phyloP scores from a whole-genome alignment of 176 grass and related monocot genomes.

The Tillandsia leiboldiana region DNA sequence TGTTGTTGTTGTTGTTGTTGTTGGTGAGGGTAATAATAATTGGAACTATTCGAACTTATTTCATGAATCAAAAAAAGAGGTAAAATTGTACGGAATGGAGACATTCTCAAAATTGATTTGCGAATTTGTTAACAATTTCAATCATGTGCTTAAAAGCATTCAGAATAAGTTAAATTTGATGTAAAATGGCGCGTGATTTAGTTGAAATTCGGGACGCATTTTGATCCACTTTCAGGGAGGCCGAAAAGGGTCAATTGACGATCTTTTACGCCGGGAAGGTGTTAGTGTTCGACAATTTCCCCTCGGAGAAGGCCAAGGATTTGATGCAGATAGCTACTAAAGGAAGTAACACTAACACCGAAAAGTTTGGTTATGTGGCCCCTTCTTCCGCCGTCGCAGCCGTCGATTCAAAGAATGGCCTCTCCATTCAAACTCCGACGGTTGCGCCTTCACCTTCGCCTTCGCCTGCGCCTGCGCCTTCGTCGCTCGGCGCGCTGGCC shows the following conservation, averaged over 20 bases:
- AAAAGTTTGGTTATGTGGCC: conserved; percentile 8
- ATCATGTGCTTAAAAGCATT: too few species aligned
- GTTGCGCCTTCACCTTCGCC: conserved; percentile 13
- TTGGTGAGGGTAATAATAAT: too few species aligned
- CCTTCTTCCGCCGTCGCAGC: conserved; percentile 12
- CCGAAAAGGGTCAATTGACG: conserved; percentile 58
- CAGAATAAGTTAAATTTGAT: too few species aligned
- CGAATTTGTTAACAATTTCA: too few species aligned
- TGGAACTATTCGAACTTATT: too few species aligned
- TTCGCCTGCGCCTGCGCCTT: conserved; percentile 22
- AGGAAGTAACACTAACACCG: conserved; percentile 25
- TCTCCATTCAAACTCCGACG: conserved; percentile 9
- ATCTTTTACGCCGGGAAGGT: conserved; percentile 93
- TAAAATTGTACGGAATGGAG: too few species aligned
- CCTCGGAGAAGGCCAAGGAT: conserved; percentile 79
- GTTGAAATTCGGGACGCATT: not conserved
- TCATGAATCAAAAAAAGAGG: too few species aligned
- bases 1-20: too few species aligned
- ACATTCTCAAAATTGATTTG: too few species aligned
- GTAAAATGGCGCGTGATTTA: not conserved
- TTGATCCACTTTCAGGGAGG: conserved; percentile 29
- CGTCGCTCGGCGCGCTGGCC: conserved; percentile 14
- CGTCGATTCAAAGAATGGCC: conserved; percentile 2
- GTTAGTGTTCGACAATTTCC: conserved; percentile 89
- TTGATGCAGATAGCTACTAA: conserved; percentile 77